These are phyloP conservation scores for Sphagnum fallax DNA, from an alignment of 228 moss, liverwort and hornwort genomes.

Conservation along the genomic window DNA sequence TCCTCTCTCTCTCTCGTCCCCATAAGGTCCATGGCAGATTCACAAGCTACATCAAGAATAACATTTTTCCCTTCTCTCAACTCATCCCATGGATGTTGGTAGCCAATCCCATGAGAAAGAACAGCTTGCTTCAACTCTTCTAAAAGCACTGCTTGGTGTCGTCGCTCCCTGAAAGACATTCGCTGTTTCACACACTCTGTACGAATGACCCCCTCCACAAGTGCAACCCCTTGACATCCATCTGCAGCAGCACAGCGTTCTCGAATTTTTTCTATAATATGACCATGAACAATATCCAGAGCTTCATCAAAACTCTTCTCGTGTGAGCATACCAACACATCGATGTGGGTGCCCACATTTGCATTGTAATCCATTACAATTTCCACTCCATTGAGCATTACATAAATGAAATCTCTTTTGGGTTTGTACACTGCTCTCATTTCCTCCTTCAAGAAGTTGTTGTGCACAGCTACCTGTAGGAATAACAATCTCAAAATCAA, in stretches of 20 bases:
- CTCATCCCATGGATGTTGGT: too few species aligned
- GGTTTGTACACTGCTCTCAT: not conserved
- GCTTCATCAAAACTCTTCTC: not conserved
- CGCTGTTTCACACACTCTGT: not conserved
- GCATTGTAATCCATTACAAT: not conserved
- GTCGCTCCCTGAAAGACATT: not conserved
- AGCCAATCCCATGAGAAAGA: too few species aligned
- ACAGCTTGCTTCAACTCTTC: not conserved
- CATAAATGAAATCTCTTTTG: not conserved
- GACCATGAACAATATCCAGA: not conserved
- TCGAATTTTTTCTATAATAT: not conserved
- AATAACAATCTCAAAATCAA: not conserved
- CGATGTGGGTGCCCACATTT: not conserved
- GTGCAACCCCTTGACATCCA: conserved; percentile 1
- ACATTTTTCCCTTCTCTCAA: too few species aligned
- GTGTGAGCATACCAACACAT: not conserved
- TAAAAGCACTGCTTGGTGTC: not conserved
- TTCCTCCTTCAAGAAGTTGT: not conserved
- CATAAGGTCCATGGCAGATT: too few species aligned
- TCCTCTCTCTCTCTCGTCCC: too few species aligned
- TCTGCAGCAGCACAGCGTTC: not conserved
- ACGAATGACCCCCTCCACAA: not conserved
- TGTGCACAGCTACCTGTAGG: not conserved
- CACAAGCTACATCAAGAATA: too few species aligned
- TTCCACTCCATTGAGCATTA: not conserved